Conservation (phyloP, 805 yeast species). For the Myxozyma neotropica region DNA sequence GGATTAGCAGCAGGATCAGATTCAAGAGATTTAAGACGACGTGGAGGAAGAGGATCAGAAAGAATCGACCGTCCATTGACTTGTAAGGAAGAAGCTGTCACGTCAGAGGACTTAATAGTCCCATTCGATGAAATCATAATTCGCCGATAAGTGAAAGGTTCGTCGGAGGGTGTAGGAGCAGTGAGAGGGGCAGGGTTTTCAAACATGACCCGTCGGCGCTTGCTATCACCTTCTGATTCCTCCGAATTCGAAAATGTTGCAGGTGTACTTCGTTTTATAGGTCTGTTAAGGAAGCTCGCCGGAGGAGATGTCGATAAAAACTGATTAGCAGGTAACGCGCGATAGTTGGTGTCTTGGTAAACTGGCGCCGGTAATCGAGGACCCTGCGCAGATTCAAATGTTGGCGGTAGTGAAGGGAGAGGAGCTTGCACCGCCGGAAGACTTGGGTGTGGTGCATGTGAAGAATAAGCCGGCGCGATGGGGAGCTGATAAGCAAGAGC, state of each 20-base stretch:
- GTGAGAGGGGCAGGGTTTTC: constrained; percentile 9
- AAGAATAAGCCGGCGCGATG: background rate
- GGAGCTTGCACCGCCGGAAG: background rate
- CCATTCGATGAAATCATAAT: background rate
- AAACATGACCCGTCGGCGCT: constrained; percentile 15
- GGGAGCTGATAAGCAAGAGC: background rate
- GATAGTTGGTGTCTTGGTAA: background rate
- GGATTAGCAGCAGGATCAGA: background rate
- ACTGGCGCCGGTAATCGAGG: background rate
- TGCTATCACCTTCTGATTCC: background rate
- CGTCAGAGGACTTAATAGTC: background rate
- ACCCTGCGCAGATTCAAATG: background rate
- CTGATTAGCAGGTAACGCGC: constrained; percentile 5
- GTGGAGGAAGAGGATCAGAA: constrained; percentile 14
- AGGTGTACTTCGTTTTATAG: background rate
- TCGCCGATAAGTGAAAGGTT: constrained; percentile 4
- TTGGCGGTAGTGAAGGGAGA: background rate
- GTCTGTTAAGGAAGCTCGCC: background rate
- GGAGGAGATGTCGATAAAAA: constrained; percentile 2
- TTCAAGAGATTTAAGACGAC: background rate
- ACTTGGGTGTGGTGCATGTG: background rate
- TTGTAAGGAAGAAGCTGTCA: background rate
- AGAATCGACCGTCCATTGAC: constrained; percentile 18
- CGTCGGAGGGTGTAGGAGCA: constrained; percentile 3
- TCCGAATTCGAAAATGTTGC: background rate